Percentiles rank a stretch among this genome's conserved stretches.
Evolutionary conservation across 2,329 filamentous ascomycete species (phyloP).

Genomic region (Arthroderma sp.): DNA sequence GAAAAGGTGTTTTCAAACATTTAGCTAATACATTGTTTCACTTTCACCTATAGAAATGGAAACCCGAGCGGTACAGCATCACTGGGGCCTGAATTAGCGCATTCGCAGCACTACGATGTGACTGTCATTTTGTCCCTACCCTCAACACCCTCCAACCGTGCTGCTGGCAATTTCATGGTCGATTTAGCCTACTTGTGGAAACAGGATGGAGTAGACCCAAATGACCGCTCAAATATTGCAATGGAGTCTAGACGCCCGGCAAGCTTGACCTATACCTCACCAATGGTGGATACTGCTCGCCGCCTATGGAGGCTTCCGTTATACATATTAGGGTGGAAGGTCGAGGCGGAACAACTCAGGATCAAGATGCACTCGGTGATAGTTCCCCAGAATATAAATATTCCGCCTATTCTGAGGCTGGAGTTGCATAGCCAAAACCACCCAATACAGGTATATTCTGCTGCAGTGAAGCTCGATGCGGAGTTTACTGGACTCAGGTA

Average conservation of each 20-base stretch:
- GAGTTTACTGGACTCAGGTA: constrained; percentile 58
- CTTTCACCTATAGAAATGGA: constrained; percentile 21
- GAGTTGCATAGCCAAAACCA: constrained; percentile 57
- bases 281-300: constrained; percentile 49
- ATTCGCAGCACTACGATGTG: constrained; percentile 74
- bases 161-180: constrained; percentile 88
- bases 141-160: constrained; percentile 60
- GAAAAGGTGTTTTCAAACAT: neutral
- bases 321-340: constrained; percentile 53
- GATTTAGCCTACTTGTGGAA: constrained; percentile 49
- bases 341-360: constrained; percentile 50
- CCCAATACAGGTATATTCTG: constrained; percentile 61
- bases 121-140: constrained; percentile 63
- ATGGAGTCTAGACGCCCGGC: constrained; percentile 59
- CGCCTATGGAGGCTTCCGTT: constrained; percentile 53
- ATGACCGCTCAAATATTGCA: constrained; percentile 31
- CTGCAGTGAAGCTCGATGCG: constrained; percentile 56
- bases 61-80: constrained; percentile 41
- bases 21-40: neutral
- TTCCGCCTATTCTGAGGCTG: constrained; percentile 43
- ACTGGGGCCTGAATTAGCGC: constrained; percentile 44
- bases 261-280: constrained; percentile 66
- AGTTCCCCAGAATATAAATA: constrained; percentile 32
- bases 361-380: constrained; percentile 42
- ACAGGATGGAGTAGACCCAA: constrained; percentile 19